phyloP scores from a whole-genome alignment of 371 early-diverging fungal genomes.

The Zychaea mexicana region DNA sequence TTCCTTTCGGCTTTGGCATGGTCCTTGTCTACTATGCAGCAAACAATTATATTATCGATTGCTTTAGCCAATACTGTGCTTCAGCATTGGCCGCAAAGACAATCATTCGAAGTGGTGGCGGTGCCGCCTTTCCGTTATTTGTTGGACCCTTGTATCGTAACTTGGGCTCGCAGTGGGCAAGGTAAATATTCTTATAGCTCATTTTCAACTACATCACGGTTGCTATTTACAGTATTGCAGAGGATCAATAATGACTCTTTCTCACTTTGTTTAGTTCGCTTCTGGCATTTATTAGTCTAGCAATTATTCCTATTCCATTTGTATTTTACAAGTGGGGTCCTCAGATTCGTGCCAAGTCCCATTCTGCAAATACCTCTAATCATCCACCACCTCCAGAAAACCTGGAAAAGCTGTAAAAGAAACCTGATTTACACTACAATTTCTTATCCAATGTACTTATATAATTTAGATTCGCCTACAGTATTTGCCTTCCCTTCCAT shows the following conservation, averaged over 20 bases:
- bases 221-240: too few relatives aligned
- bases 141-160: constrained; percentile 41
- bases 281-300: constrained; percentile 43
- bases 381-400: too few relatives aligned
- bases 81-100: constrained; percentile 50
- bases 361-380: too few relatives aligned
- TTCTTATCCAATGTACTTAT: too few relatives aligned
- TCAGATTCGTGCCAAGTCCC: constrained; percentile 41
- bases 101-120: constrained; percentile 42
- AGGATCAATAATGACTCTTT: too few relatives aligned
- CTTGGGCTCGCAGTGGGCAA: constrained; percentile 44
- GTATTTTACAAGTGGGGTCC: constrained; percentile 45
- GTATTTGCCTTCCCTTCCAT: too few relatives aligned
- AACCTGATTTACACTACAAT: too few relatives aligned
- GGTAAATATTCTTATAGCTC: neutral
- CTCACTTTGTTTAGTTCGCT: constrained; percentile 19
- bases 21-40: constrained; percentile 41
- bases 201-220: neutral
- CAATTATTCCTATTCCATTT: constrained; percentile 48
- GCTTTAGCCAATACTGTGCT: constrained; percentile 40
- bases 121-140: constrained; percentile 51
- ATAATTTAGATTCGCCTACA: too few relatives aligned
- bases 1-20: constrained; percentile 52
- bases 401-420: too few relatives aligned
- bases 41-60: constrained; percentile 50